phyloP scores from a whole-genome alignment of 345 rosid species.

The Sisymbrium altissimum region DNA sequence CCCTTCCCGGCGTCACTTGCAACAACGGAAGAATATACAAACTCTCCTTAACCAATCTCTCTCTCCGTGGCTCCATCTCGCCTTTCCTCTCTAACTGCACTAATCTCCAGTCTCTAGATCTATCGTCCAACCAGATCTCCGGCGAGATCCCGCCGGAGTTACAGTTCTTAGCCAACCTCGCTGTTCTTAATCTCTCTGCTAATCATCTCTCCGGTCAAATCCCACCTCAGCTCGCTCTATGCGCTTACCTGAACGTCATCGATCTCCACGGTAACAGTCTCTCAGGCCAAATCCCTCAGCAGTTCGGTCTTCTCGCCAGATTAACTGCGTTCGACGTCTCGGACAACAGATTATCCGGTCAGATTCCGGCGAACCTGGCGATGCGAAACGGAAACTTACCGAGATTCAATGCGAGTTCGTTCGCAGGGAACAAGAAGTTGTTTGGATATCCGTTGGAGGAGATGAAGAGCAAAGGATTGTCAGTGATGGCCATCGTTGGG shows the following conservation, averaged over 20 bases:
- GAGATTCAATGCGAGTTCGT: constrained; percentile 68
- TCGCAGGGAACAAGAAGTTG: constrained; percentile 71
- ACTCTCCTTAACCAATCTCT: constrained; percentile 71
- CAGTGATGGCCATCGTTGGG: constrained; percentile 85
- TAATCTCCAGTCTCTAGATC: constrained; percentile 87
- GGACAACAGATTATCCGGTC: constrained; percentile 61
- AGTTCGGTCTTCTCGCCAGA: constrained; percentile 64
- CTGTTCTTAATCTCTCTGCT: constrained; percentile 89
- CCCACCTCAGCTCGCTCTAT: constrained; percentile 68
- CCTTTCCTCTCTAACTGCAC: constrained; percentile 82
- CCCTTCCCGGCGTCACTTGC: constrained; percentile 72
- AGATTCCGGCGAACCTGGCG: constrained; percentile 60
- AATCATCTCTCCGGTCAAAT: constrained; percentile 70
- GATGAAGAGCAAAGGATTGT: constrained; percentile 57
- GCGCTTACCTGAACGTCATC: constrained; percentile 85
- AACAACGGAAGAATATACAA: constrained; percentile 94
- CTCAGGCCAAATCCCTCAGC: constrained; percentile 66
- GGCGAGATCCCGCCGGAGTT: constrained; percentile 76
- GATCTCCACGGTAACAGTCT: constrained; percentile 78
- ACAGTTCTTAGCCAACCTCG: constrained; percentile 74
- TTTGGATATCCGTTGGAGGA: constrained; percentile 84
- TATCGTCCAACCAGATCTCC: constrained; percentile 72
- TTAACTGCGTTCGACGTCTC: constrained; percentile 83
- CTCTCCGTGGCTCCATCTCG: constrained; percentile 77
- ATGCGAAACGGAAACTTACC: constrained; percentile 61